phyloP scores from a whole-genome alignment of 192 early-diverging fungal species.

The Coemansia sp. region DNA sequence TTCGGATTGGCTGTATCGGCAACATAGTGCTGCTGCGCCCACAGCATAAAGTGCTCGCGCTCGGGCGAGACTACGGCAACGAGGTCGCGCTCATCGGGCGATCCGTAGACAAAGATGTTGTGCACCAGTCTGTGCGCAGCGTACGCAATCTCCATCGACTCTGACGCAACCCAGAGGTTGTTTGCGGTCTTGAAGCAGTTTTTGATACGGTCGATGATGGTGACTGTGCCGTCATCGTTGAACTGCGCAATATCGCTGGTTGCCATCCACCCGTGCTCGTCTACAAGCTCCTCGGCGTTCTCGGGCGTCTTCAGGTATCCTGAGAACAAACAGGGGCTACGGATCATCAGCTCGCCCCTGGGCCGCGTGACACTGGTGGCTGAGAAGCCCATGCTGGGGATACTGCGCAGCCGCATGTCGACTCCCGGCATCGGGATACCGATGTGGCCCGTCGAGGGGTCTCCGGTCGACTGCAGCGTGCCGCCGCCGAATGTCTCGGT shows the following conservation, averaged over 20 bases:
- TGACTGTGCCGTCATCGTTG: slow-evolving; percentile 62
- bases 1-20: slow-evolving; percentile 9
- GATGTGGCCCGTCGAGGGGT: slow-evolving; percentile 65
- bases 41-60: slow-evolving; percentile 58
- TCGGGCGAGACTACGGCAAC: slow-evolving; percentile 85
- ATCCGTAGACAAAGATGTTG: slow-evolving; percentile 85
- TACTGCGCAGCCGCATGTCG: slow-evolving; percentile 81
- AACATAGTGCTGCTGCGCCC: slow-evolving; percentile 53
- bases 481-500: slow-evolving; percentile 63
- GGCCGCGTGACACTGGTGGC: slow-evolving; percentile 72
- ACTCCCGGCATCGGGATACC: slow-evolving; percentile 62
- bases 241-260: slow-evolving; percentile 79
- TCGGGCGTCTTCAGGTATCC: slow-evolving; percentile 79
- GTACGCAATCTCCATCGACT: slow-evolving; percentile 80
- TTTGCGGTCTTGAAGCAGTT: slow-evolving; percentile 76
- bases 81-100: slow-evolving; percentile 71
- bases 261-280: slow-evolving; percentile 73
- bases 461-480: slow-evolving; percentile 48
- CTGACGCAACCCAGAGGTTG: slow-evolving; percentile 85
- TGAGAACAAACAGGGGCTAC: slow-evolving; percentile 66
- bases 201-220: slow-evolving; percentile 73
- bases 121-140: slow-evolving; percentile 67
- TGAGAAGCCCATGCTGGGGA: slow-evolving; percentile 78
- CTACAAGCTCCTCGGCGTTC: slow-evolving; percentile 67
- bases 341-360: slow-evolving; percentile 82